Base-by-base conservation (phyloP, 345 rosid genomes). In the Barbarea vulgaris region DNA sequence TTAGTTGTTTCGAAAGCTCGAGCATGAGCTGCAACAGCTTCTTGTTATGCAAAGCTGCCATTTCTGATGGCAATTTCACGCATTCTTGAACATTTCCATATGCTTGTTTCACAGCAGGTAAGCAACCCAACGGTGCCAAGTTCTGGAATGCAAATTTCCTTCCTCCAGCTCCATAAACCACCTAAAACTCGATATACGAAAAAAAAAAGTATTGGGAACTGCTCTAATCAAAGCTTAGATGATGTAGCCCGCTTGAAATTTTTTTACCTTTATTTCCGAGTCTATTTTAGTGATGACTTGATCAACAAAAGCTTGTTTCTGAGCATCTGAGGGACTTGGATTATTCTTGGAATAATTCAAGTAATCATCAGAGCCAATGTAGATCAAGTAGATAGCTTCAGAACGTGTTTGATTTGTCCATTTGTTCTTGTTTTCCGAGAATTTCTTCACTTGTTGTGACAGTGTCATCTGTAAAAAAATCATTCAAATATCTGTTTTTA, bases 91-190 rank as follows among this genome's bases (percentile, higher is more conserved):
- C 76, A 7, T 42, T 39, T 13, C 79, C 76, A 1, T 14, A 30
- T 13, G 53, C 69, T 70, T 80, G 79, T 58, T 75, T 79, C 58
- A 75, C 69, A 0, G 54, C 24, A 5, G 82, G 82, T 51, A 80
- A 75, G 73, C 82, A 80, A 70, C 80, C 82, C 9, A 80, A 64
- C 9, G 82, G 82, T 13, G 80, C 80, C 60, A 80, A 70, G 76
- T 80, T 79, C 12, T 80, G 82, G 9, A 80, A 70, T 14, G 73
- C 80, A 31, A 75, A 80, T 42, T 70, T 80, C 36, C 82, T 70
- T 5, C 77, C 82, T 25, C 80, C 82, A 2, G 65, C 22, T 1
- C 25, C 72, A 18, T 70, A 80, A 64, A 80, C n/a, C 17, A 53
- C 77, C 82, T 79, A 48, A 51, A 76, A 61, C 0, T 13, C 27